Evolutionary conservation across 1,284 basidiomycete species (phyloP), one percentile per base, ranked within the genome.

Genomic region (Papiliotrema fonsecae): DNA sequence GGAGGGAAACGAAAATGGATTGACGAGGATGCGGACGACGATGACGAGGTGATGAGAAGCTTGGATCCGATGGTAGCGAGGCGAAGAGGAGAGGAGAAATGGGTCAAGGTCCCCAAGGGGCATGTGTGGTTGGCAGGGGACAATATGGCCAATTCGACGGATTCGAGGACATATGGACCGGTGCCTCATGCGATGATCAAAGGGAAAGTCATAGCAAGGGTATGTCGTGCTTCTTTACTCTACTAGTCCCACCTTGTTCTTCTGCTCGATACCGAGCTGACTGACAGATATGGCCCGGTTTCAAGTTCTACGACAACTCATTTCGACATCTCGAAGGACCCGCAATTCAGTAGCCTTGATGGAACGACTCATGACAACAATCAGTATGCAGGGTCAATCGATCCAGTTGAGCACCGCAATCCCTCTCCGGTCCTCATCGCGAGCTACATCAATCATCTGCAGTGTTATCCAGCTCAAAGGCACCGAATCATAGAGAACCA

Each of bases 41-140:
- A 24, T n/a, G 34, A 35, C 14, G 34, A 35, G 11, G 44, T 54
- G 11, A 42, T 49, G 45, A 38, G 55, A 42, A 50, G 43, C 46
- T 41, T 53, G 38, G 57, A 53, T 30, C 47, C 48, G 19, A 34
- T 47, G 34, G 43, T 48, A 82, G 83, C n/a, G 58, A 74, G 51
- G 73, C 74, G 55, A 79, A 81, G 19, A 84, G 64, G 58, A 13
- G 52, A 61, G 46, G 61, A 57, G 3, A 85, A 85, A 57, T 87
- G 88, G 61, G 79, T 88, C 16, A 68, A 84, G 25, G 75, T 93
- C 7, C 88, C 90, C 1, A 81, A 80, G 60, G 88, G 88, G 2
- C 87, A 92, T 69, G 72, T 97, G n/a, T 98, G 93, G 93, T 77
- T 96, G 37, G 81, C 79, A 25, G 94, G 94, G 13, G 94, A 98